Evolutionary conservation across 2,329 filamentous ascomycete genomes (phyloP).

Genomic region (Massarina eburnea): DNA sequence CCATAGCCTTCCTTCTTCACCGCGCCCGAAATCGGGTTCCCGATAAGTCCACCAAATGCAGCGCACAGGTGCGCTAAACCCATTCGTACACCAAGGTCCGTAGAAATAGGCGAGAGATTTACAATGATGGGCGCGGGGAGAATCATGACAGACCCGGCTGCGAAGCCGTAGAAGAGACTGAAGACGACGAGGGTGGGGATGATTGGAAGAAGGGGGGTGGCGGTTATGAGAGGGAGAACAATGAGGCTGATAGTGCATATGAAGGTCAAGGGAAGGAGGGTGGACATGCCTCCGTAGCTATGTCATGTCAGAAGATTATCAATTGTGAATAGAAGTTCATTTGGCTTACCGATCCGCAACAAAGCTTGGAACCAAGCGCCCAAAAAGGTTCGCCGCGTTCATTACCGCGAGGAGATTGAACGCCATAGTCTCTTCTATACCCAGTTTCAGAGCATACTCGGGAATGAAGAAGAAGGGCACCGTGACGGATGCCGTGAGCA

Average conservation of each 20-base stretch:
- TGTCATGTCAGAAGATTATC: too few species aligned
- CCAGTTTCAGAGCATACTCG: slow-evolving; percentile 19
- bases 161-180: slow-evolving; percentile 44
- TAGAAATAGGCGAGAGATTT: slow-evolving; percentile 37
- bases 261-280: slow-evolving; percentile 35
- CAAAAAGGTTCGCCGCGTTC: slow-evolving; percentile 57
- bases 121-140: slow-evolving; percentile 46
- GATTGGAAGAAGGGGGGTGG: too few species aligned
- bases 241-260: slow-evolving; percentile 39
- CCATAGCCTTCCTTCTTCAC: too few species aligned
- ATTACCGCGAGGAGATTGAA: slow-evolving; percentile 68
- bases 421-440: slow-evolving; percentile 48
- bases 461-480: slow-evolving; percentile 26
- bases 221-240: slow-evolving; percentile 26
- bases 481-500: slow-evolving; percentile 17
- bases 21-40: too few species aligned
- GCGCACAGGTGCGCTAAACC: slow-evolving; percentile 55
- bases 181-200: slow-evolving; percentile 37
- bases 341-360: too few species aligned
- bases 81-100: slow-evolving; percentile 49
- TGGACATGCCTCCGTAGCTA: slow-evolving; percentile 36
- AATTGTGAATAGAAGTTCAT: too few species aligned
- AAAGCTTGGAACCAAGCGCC: too few species aligned
- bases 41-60: too few species aligned
- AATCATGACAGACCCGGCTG: slow-evolving; percentile 45